Conservation (phyloP, 306 rosid species). For the Gillenia trifoliata region DNA sequence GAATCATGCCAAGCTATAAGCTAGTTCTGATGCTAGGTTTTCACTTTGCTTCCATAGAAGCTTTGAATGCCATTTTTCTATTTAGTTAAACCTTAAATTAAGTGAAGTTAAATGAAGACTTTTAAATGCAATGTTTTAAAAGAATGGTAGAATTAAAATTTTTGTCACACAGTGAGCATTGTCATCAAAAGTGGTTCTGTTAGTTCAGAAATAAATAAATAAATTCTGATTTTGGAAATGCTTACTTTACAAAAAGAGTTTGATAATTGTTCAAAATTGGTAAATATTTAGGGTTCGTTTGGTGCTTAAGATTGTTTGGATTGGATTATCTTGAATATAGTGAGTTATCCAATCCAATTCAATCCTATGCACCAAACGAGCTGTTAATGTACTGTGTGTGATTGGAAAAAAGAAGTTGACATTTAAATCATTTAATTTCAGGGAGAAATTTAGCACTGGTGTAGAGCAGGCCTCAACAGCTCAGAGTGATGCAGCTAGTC, state of each 20-base stretch:
- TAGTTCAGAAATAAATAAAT: background rate
- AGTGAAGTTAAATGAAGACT: background rate
- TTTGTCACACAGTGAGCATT: background rate
- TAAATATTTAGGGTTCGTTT: background rate
- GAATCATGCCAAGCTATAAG: background rate
- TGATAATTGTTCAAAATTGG: background rate
- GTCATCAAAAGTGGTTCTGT: too few species aligned
- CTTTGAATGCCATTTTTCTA: background rate
- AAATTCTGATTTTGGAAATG: background rate
- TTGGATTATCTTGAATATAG: background rate
- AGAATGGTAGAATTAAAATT: background rate
- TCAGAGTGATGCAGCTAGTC: slow-evolving; percentile 21
- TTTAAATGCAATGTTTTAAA: background rate
- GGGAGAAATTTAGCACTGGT: slow-evolving; percentile 52
- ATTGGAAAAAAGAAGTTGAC: background rate
- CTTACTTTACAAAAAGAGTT: background rate
- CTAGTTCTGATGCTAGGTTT: background rate
- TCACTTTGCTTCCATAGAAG: too few species aligned
- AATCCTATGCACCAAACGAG: background rate
- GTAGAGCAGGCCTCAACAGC: slow-evolving; percentile 17
- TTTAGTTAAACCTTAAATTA: background rate
- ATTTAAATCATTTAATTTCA: slow-evolving; percentile 22
- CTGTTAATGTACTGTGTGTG: background rate
- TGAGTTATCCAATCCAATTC: background rate
- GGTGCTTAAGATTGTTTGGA: background rate